Percentiles rank a stretch among this genome's conserved stretches.
Conservation (phyloP, 140 eudicot species). For the Bidens hawaiensis region DNA sequence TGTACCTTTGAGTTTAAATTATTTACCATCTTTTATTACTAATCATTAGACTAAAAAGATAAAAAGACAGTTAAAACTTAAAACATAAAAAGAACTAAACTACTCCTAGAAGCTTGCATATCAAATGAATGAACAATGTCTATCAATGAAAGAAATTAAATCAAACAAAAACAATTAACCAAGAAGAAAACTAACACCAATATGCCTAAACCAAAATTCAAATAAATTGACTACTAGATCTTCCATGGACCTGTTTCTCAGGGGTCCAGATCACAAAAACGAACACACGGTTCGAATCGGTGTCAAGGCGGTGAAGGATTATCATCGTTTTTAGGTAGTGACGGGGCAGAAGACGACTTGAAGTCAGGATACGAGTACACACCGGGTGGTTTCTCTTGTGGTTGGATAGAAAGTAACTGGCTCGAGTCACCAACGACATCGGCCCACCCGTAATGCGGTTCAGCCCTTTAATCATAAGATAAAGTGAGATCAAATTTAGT, state of each 20-base stretch:
- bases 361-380: constrained; percentile 59
- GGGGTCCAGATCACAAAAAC: constrained; percentile 6
- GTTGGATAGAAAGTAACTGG: too few species aligned
- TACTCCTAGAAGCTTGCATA: constrained; percentile 11
- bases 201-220: constrained; percentile 10
- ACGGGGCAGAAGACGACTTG: constrained; percentile 28
- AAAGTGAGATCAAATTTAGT: background rate
- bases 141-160: background rate
- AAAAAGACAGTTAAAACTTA: too few species aligned
- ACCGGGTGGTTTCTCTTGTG: too few species aligned
- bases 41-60: too few species aligned
- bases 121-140: constrained; percentile 25
- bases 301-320: constrained; percentile 14
- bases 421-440: too few species aligned
- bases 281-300: background rate
- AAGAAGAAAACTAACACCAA: constrained; percentile 16
- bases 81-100: background rate
- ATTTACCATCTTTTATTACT: too few species aligned
- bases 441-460: too few species aligned
- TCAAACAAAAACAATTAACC: constrained; percentile 19
- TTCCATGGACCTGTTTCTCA: background rate
- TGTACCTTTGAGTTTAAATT: too few species aligned
- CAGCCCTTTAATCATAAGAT: constrained; percentile 48
- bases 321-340: constrained; percentile 27
- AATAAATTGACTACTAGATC: background rate